Percentiles rank a stretch among this genome's conserved stretches.
These are phyloP conservation scores for Inonotus hispidus DNA, from an alignment of 1,284 basidiomycete genomes.

Conservation along the genomic window DNA sequence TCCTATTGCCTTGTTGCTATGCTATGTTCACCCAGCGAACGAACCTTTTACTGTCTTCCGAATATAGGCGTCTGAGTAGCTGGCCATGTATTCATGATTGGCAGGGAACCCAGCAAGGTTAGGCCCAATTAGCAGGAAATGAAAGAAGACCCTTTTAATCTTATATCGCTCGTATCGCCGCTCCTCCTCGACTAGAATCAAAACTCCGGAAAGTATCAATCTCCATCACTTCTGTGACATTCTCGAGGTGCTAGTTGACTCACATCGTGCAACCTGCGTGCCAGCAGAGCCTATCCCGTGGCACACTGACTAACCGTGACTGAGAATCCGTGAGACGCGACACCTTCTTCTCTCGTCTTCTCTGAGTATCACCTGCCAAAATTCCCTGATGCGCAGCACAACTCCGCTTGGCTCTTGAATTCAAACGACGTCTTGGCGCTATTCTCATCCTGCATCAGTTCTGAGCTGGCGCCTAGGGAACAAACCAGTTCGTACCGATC, in stretches of 20 bases:
- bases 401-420: neutral
- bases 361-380: neutral
- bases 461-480: neutral
- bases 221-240: neutral
- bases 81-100: neutral
- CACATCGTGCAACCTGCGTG: neutral
- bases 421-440: neutral
- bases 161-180: neutral
- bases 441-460: neutral
- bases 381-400: neutral
- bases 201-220: neutral
- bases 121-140: neutral
- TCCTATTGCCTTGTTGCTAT: neutral
- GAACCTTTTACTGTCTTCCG: neutral
- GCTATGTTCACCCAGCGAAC: neutral
- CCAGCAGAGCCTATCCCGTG: neutral
- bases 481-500: neutral
- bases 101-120: neutral
- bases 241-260: neutral
- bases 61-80: neutral
- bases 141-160: neutral
- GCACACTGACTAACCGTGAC: neutral
- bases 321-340: neutral
- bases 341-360: neutral
- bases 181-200: constrained; percentile 4